Percentiles rank a stretch among this genome's conserved stretches.
Evolutionary conservation across 352 stramenopile genomes (phyloP).

Genomic region (Phytophthora meadii): DNA sequence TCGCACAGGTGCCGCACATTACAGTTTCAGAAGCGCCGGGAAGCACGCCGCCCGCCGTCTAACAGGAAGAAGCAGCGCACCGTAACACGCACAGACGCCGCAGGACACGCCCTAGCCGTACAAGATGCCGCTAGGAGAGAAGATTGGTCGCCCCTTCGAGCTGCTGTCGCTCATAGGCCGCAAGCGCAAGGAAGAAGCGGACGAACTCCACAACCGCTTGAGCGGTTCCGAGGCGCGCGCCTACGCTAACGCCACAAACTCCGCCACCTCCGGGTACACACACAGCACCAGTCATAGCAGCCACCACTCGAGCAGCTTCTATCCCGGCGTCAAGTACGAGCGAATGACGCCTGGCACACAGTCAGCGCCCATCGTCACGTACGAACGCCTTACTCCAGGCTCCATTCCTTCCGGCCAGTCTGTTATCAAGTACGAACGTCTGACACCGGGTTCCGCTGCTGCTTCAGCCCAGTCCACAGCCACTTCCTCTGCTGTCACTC

Average conservation of each 20-base stretch:
- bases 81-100: neutral
- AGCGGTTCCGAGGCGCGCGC: conserved; percentile 27
- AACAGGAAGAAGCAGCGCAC: conserved; percentile 2
- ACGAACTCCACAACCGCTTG: conserved; percentile 20
- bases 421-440: conserved; percentile 57
- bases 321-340: conserved; percentile 56
- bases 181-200: conserved; percentile 59
- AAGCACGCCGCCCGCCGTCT: neutral
- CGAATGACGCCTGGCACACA: conserved; percentile 43
- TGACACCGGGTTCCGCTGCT: conserved; percentile 42
- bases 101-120: conserved; percentile 1
- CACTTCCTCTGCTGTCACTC: conserved; percentile 2
- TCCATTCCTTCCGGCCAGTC: conserved; percentile 7
- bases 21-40: conserved; percentile 4
- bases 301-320: conserved; percentile 33
- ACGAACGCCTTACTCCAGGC: conserved; percentile 61
- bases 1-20: neutral
- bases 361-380: conserved; percentile 43
- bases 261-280: conserved; percentile 18
- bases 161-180: conserved; percentile 68
- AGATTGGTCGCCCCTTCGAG: conserved; percentile 66
- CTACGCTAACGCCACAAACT: conserved; percentile 38
- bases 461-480: conserved; percentile 2
- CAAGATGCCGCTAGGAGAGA: conserved; percentile 61
- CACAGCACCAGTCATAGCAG: conserved; percentile 19